phyloP scores from a whole-genome alignment of 306 rosid genomes.

The Pachyrhizus erosus region DNA sequence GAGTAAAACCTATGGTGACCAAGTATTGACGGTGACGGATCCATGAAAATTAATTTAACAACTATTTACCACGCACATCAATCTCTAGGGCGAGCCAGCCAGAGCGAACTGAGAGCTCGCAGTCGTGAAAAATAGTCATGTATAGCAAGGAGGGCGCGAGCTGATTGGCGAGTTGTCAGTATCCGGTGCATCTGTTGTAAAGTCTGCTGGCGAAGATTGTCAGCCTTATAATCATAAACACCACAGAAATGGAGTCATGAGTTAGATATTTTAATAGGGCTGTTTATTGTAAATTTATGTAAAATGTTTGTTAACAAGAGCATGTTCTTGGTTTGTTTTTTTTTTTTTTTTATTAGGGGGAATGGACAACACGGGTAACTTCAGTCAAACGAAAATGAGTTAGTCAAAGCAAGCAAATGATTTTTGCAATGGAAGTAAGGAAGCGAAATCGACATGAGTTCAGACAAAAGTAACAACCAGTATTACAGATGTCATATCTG shows the following conservation, averaged over 20 bases:
- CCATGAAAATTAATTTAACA: conserved; percentile 39
- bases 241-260: conserved; percentile 9
- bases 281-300: background rate
- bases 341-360: background rate
- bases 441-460: background rate
- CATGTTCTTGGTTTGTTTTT: background rate
- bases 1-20: conserved; percentile 35
- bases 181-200: conserved; percentile 97
- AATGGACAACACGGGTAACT: conserved; percentile 2
- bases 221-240: conserved; percentile 65
- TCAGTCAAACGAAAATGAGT: background rate
- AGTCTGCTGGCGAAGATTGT: conserved; percentile 94
- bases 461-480: background rate
- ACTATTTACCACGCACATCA: conserved; percentile 46
- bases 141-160: conserved; percentile 95
- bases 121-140: conserved; percentile 86
- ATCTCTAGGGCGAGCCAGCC: conserved; percentile 98
- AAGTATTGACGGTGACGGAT: conserved; percentile 37
- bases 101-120: conserved; percentile 96
- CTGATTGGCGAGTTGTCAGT: conserved; percentile 93
- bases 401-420: background rate
- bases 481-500: background rate
- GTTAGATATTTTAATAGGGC: conserved; percentile 12
- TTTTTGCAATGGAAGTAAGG: background rate
- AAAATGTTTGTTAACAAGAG: conserved; percentile 21